These are phyloP conservation scores for Saccharomycopsis hybrid DNA, from an alignment of 1,139 yeast species.

Conservation along the genomic window DNA sequence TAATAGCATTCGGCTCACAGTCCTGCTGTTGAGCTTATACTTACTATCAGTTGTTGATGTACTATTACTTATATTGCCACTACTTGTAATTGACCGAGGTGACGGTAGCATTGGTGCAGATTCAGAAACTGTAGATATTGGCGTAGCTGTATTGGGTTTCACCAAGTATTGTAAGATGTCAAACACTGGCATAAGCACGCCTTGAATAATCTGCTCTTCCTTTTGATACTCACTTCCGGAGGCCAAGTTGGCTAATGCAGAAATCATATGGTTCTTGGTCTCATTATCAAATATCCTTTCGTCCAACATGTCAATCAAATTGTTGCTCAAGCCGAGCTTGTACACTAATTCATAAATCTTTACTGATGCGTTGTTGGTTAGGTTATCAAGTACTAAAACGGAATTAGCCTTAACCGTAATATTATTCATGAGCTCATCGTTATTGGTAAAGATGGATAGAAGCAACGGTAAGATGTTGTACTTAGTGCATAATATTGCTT, in stretches of 20 bases:
- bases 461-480: conserved; percentile 15
- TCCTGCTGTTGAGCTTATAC: not conserved
- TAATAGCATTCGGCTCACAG: not conserved
- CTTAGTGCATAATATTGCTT: conserved; percentile 10
- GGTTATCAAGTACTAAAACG: conserved; percentile 10
- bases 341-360: conserved; percentile 11
- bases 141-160: not conserved
- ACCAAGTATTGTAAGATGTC: conserved; percentile 3
- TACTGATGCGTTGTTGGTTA: conserved; percentile 1
- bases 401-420: conserved; percentile 9
- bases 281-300: conserved; percentile 9
- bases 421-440: conserved; percentile 2
- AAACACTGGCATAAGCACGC: conserved; percentile 10
- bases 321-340: conserved; percentile 9
- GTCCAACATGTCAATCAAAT: conserved; percentile 16
- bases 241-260: conserved; percentile 12
- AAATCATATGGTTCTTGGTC: conserved; percentile 6
- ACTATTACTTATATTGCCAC: not conserved
- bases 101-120: not conserved
- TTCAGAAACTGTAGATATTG: not conserved
- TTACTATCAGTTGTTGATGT: not conserved
- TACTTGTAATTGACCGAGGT: not conserved
- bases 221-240: conserved; percentile 11
- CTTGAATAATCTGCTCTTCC: conserved; percentile 13
- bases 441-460: conserved; percentile 7